These are phyloP conservation scores for Polytolypa hystricis DNA, from an alignment of 2,329 filamentous ascomycete genomes.

Conservation along the genomic window DNA sequence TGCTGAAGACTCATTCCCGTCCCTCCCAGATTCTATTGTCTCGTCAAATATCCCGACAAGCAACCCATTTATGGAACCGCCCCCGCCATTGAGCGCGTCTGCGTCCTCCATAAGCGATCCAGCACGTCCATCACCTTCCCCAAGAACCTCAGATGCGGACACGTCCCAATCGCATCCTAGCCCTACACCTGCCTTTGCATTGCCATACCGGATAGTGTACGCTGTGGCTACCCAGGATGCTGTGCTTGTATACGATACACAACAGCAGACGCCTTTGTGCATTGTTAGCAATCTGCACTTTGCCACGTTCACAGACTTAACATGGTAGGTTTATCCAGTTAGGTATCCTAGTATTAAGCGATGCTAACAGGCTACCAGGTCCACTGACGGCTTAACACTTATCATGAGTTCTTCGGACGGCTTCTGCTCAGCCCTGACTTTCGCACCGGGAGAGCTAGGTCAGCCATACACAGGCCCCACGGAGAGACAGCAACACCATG, in stretches of 20 bases:
- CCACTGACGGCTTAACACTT: slow-evolving; percentile 63
- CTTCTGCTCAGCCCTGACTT: slow-evolving; percentile 87
- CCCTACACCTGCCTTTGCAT: slow-evolving; percentile 56
- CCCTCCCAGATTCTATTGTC: slow-evolving; percentile 70
- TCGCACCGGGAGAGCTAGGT: slow-evolving; percentile 72
- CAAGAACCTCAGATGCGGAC: slow-evolving; percentile 41
- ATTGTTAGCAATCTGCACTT: slow-evolving; percentile 96
- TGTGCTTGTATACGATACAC: slow-evolving; percentile 89
- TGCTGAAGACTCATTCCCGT: slow-evolving; percentile 68
- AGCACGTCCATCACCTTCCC: slow-evolving; percentile 43
- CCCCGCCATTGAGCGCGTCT: slow-evolving; percentile 50
- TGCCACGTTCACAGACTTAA: slow-evolving; percentile 90
- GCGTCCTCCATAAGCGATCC: slow-evolving; percentile 39
- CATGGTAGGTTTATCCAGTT: slow-evolving; percentile 55
- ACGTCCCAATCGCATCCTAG: slow-evolving; percentile 43
- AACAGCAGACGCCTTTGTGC: slow-evolving; percentile 86
- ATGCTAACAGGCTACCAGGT: slow-evolving; percentile 41
- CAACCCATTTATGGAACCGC: slow-evolving; percentile 64
- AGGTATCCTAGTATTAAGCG: slow-evolving; percentile 3
- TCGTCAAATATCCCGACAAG: slow-evolving; percentile 40
- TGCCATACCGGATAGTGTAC: slow-evolving; percentile 91
- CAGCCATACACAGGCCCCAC: slow-evolving; percentile 55
- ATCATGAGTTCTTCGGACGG: slow-evolving; percentile 97
- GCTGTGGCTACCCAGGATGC: slow-evolving; percentile 95
- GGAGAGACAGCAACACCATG: slow-evolving; percentile 23